Evolutionary conservation across 2,329 filamentous ascomycete species (phyloP), one percentile per base, ranked within the genome.

Genomic region (Aciculosporium take): DNA sequence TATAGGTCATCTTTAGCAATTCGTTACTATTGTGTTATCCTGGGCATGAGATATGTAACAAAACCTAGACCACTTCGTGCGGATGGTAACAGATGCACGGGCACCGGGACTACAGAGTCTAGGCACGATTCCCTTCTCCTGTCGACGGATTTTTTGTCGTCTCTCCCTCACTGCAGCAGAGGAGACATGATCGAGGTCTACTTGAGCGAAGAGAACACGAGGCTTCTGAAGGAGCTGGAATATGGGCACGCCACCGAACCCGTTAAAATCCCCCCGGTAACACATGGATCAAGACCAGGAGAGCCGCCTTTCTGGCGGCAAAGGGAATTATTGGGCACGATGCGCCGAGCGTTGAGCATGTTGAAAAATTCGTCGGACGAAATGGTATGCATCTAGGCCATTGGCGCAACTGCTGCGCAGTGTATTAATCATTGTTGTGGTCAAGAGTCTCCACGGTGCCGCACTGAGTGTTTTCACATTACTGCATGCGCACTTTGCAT

Each of bases 401-500:
- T 7, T 32, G 29, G 13, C 20, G 20, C 9, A 18, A n/a, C 5
- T 21, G 30, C 17, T 29, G 25, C 25, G 24, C 36, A n/a, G 17
- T 30, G 5, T 30, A 23, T 30, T 38, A 29, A 29, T 30, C 10
- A 24, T 28, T 10, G 8, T 28, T 10, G 23, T 37, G n/a, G 27
- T 5, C 9, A 25, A 47, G 45, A 37, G 30, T 39, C 40, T 35
- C 9, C 31, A 37, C 32, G 43, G 45, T 23, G 43, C 40, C n/a
- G 27, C 42, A 17, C 28, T 47, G 9, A 6, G 27, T 30, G 33
- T 45, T 15, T 35, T 45, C 3, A 38, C 38, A 15, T 28, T 25
- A 15, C 21, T 43, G n/a, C 33, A 20, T 15, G 4, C 20, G 12
- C 32, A 20, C 17, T 17, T 27, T 5, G 8, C 7, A 33, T 15